These are phyloP conservation scores for Neurospora discreta DNA, from an alignment of 495 filamentous ascomycete genomes.

Conservation along the genomic window DNA sequence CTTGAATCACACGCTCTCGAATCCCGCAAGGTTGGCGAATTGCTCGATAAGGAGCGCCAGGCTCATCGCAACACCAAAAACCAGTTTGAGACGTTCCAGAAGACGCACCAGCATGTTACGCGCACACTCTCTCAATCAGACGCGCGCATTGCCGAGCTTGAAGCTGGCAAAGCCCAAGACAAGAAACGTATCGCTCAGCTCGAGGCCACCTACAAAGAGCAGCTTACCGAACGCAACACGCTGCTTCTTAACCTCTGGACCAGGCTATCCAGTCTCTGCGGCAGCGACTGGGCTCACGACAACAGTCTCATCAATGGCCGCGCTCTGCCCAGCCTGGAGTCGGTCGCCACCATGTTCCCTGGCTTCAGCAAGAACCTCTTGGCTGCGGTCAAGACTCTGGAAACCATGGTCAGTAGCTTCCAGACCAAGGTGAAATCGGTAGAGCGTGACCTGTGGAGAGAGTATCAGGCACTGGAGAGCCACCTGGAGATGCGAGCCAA, in stretches of 20 bases:
- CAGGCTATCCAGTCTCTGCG: slow-evolving; percentile 73
- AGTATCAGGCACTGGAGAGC: slow-evolving; percentile 79
- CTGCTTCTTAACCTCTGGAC: slow-evolving; percentile 82
- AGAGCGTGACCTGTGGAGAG: slow-evolving; percentile 78
- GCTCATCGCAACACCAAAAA: slow-evolving; percentile 73
- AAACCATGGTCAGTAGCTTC: slow-evolving; percentile 71
- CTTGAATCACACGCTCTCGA: slow-evolving; percentile 84
- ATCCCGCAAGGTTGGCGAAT: slow-evolving; percentile 68
- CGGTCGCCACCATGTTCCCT: slow-evolving; percentile 66
- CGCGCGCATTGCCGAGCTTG: slow-evolving; percentile 72
- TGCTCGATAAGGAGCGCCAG: slow-evolving; percentile 85
- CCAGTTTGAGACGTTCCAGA: slow-evolving; percentile 77
- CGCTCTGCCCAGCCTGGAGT: slow-evolving; percentile 64
- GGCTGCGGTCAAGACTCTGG: slow-evolving; percentile 77
- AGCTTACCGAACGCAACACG: slow-evolving; percentile 79
- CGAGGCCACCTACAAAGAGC: slow-evolving; percentile 71
- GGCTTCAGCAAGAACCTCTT: slow-evolving; percentile 83
- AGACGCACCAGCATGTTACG: slow-evolving; percentile 71
- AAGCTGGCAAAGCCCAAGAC: slow-evolving; percentile 59
- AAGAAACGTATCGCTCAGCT: slow-evolving; percentile 60
- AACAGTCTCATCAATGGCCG: slow-evolving; percentile 84
- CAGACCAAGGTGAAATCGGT: slow-evolving; percentile 68
- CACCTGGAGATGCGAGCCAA: slow-evolving; percentile 68
- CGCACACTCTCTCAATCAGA: slow-evolving; percentile 77
- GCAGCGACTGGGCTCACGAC: slow-evolving; percentile 81